Conservation (phyloP, 2,329 filamentous ascomycete genomes). For the Nakataea oryzae region DNA sequence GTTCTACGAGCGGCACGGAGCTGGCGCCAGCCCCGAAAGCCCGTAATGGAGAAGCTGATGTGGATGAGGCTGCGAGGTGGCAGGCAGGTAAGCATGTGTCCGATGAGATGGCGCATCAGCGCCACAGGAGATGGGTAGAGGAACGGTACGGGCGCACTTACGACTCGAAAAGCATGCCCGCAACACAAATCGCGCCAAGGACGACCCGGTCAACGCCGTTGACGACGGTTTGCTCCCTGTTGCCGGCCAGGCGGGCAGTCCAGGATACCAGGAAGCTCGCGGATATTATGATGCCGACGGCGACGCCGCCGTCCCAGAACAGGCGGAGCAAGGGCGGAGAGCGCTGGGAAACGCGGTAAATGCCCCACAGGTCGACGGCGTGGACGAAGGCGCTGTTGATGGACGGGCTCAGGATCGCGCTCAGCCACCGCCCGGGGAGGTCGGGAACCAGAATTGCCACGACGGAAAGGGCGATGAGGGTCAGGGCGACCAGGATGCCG, state of each 20-base stretch:
- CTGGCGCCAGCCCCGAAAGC: not conserved
- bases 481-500: not conserved
- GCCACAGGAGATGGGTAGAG: not conserved
- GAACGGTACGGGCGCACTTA: not conserved
- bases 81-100: not conserved
- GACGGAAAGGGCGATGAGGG: not conserved
- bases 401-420: not conserved
- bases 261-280: not conserved
- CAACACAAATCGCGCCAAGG: not conserved
- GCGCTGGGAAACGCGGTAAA: not conserved
- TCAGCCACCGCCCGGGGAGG: slow-evolving; percentile 1
- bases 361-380: not conserved
- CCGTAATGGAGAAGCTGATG: not conserved
- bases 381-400: not conserved
- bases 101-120: too few species aligned
- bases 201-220: not conserved
- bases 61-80: not conserved
- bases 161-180: not conserved
- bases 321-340: not conserved
- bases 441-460: not conserved
- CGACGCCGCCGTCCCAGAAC: slow-evolving; percentile 1
- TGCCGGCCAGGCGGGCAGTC: not conserved
- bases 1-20: not conserved
- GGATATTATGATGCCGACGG: not conserved
- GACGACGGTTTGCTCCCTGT: not conserved